These are phyloP conservation scores for Diaporthe citri DNA, from an alignment of 2,329 filamentous ascomycete species.

Conservation along the genomic window DNA sequence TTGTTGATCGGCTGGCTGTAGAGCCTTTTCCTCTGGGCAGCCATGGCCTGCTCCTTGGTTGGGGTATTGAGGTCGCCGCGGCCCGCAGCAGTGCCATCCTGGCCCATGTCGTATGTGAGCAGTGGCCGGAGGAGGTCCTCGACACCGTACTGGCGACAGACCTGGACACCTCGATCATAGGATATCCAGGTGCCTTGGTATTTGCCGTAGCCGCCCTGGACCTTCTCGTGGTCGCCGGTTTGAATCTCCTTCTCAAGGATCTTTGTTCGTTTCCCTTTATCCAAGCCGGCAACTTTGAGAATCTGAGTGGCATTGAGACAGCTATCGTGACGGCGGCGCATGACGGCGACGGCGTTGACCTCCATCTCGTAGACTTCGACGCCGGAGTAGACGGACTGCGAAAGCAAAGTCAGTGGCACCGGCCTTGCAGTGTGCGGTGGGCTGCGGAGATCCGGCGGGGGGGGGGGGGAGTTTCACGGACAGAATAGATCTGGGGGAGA, in stretches of 20 bases:
- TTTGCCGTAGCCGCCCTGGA: slow-evolving; percentile 98
- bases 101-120: slow-evolving; percentile 83
- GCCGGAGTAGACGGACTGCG: slow-evolving; percentile 88
- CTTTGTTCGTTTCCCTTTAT: slow-evolving; percentile 97
- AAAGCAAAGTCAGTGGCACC: slow-evolving; percentile 6
- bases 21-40: slow-evolving; percentile 90
- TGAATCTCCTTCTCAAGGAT: slow-evolving; percentile 98
- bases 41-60: slow-evolving; percentile 99
- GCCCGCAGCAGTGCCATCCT: slow-evolving; percentile 78
- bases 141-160: slow-evolving; percentile 85
- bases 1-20: slow-evolving; percentile 83
- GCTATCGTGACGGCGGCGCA: slow-evolving; percentile 94
- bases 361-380: slow-evolving; percentile 99
- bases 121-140: slow-evolving; percentile 82
- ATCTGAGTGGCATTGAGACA: slow-evolving; percentile 99
- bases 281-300: slow-evolving; percentile 95
- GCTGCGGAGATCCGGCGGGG: slow-evolving; percentile 18
- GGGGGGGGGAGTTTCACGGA: slow-evolving; percentile 47
- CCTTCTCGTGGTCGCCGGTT: slow-evolving; percentile 96
- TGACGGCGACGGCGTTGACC: slow-evolving; percentile 91
- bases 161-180: slow-evolving; percentile 90
- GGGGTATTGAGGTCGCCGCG: slow-evolving; percentile 89
- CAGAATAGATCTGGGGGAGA: slow-evolving; percentile 72
- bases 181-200: slow-evolving; percentile 99
- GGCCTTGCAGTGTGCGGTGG: slow-evolving; percentile 34